Conservation (phyloP, 176 grass and related monocot genomes). For the Carex scoparia region DNA sequence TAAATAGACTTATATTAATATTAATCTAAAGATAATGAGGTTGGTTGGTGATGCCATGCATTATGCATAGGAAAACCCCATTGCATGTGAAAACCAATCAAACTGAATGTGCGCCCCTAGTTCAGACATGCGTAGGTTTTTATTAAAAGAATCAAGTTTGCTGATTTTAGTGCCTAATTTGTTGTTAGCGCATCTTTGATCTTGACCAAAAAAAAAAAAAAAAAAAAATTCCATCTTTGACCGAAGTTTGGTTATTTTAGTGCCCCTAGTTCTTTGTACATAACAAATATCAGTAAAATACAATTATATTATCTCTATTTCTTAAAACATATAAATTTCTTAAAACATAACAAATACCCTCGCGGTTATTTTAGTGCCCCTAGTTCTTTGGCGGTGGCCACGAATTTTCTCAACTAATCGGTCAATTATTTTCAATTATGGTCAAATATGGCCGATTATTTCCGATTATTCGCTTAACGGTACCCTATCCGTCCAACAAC, state of each 20-base stretch:
- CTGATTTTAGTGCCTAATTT: neutral
- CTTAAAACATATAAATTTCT: no score
- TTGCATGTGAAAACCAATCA: constrained; percentile 11
- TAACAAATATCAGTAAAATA: no score
- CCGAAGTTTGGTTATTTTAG: neutral
- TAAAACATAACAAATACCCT: no score
- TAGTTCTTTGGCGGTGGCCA: no score
- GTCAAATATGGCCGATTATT: no score
- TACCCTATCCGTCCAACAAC: no score
- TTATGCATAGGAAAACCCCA: neutral
- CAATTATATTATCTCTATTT: no score
- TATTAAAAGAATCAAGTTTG: neutral
- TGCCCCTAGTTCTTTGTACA: no score
- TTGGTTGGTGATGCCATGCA: neutral
- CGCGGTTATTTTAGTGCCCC: no score
- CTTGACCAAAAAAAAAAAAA: neutral
- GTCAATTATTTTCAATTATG: no score
- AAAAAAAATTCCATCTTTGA: neutral
- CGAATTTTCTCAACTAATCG: no score
- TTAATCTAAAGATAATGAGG: neutral
- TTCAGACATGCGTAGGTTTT: neutral
- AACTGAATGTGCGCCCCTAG: neutral
- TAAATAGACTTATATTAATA: neutral
- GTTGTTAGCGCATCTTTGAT: neutral
- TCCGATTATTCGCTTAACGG: no score